Base-by-base conservation (phyloP, 805 yeast species). In the Monosporozyma aerobia region DNA sequence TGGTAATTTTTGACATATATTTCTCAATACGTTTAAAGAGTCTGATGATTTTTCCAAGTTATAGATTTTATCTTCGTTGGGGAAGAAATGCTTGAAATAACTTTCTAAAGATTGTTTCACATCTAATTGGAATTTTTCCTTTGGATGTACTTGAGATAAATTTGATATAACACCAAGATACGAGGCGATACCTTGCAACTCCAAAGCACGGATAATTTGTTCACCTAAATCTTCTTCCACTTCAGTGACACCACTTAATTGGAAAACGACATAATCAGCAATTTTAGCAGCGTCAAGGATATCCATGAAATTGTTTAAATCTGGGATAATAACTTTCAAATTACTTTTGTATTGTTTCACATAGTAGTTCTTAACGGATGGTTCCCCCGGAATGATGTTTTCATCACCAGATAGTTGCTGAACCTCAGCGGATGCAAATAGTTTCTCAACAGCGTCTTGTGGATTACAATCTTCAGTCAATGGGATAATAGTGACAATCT, bases 151-250 rank as follows among this genome's bases (percentile, higher is more conserved):
- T 2, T 77, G 64, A 1, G 84, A 79, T 35, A 90, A 65, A 61
- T 89, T 88, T 7, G 94, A 81, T 29, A 90, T 79, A 10, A 87
- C 88, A 30, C 95, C 94, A 52, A 85, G 72, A 1, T 82, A 83
- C 3, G 89, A 80, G 0, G 96, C 84, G 13, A 90, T 85, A 74
- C 98, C 98, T 72, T 95, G 99, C 13, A 90, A 78, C 63, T 87
- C 89, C 37, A 90, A 77, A 1, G 96, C 87, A 69, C 98, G 81
- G 53, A 94, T 75, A 30, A 90, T 81, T 62, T 88, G 90, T 70
- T 94, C 99, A 48, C 98, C 98, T 60, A 81, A 79, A 41, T 77
- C 77, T 47, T 76, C 74, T 58, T 85, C 90, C 51, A 92, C 92
- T 71, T 94, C 98, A 48, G 82, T 79, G 19, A 79, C 73, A 7